Conservation (phyloP, 225 moss, liverwort and hornwort genomes). For the Neckera pumila region DNA sequence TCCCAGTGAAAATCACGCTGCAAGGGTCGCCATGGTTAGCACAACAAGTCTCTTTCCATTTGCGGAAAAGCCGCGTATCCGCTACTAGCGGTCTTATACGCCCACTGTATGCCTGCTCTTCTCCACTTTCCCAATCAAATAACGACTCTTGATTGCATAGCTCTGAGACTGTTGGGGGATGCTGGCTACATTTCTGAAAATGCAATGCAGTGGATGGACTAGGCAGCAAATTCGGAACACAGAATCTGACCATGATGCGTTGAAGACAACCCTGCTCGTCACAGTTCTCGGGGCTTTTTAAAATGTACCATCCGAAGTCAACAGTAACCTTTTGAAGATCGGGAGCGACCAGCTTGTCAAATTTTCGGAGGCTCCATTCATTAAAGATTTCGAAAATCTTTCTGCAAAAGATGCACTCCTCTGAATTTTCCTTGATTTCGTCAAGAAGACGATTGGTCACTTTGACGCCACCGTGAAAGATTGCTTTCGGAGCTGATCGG, state of each 20-base stretch:
- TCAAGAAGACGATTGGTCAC: no score
- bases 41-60: neutral
- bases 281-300: neutral
- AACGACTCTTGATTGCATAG: neutral
- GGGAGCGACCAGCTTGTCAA: neutral
- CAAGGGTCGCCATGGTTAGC: neutral
- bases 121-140: neutral
- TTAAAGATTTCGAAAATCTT: neutral
- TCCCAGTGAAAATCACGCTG: neutral
- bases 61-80: neutral
- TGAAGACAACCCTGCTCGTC: no score
- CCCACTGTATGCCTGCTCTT: neutral
- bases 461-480: no score
- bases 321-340: neutral
- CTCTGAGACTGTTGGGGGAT: neutral
- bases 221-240: neutral
- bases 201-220: neutral
- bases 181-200: neutral
- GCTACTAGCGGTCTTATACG: neutral
- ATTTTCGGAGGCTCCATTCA: neutral
- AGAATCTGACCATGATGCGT: no score
- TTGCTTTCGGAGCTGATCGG: accelerated
- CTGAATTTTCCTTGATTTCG: neutral
- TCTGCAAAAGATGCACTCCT: neutral
- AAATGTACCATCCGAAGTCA: accelerated